These are phyloP conservation scores for Podospora fimiseda DNA, from an alignment of 495 filamentous ascomycete genomes.

Conservation along the genomic window DNA sequence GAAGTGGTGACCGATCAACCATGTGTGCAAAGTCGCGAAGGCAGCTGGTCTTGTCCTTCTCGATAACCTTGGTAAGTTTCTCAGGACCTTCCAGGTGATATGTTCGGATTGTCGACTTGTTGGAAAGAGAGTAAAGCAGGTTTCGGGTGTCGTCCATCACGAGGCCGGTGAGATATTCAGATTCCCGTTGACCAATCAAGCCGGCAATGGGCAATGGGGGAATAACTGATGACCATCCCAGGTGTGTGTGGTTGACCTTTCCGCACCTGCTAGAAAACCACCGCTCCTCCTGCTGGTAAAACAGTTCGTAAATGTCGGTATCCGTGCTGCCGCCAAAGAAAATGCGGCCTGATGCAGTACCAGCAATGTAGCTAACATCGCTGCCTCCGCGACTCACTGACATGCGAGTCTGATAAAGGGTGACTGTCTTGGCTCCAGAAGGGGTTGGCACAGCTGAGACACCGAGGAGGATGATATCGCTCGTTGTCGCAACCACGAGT, in stretches of 20 bases:
- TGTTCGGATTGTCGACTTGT: conserved; percentile 72
- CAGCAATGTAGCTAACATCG: conserved; percentile 68
- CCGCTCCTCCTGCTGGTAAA: conserved; percentile 91
- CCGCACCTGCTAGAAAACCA: conserved; percentile 84
- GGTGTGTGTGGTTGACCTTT: conserved; percentile 79
- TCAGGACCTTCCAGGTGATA: conserved; percentile 64
- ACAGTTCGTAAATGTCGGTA: conserved; percentile 84
- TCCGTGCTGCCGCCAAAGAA: conserved; percentile 81
- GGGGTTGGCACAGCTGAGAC: conserved; percentile 54
- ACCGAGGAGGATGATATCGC: conserved; percentile 77
- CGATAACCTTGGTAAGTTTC: conserved; percentile 47
- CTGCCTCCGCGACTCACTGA: conserved; percentile 58
- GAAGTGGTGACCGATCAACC: conserved; percentile 57
- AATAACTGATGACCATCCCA: conserved; percentile 63
- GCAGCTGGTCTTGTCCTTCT: conserved; percentile 48
- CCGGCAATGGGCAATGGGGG: conserved; percentile 43
- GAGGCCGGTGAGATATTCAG: conserved; percentile 66
- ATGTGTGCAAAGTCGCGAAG: conserved; percentile 70
- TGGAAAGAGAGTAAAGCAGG: conserved; percentile 86
- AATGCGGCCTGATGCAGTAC: conserved; percentile 75
- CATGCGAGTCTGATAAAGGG: conserved; percentile 82
- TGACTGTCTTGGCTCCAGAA: conserved; percentile 61
- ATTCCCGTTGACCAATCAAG: conserved; percentile 20
- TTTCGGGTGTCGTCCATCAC: conserved; percentile 81
- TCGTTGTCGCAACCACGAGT: conserved; percentile 77